Base-by-base conservation (phyloP, 345 rosid species). In the Ceriops tagal region DNA sequence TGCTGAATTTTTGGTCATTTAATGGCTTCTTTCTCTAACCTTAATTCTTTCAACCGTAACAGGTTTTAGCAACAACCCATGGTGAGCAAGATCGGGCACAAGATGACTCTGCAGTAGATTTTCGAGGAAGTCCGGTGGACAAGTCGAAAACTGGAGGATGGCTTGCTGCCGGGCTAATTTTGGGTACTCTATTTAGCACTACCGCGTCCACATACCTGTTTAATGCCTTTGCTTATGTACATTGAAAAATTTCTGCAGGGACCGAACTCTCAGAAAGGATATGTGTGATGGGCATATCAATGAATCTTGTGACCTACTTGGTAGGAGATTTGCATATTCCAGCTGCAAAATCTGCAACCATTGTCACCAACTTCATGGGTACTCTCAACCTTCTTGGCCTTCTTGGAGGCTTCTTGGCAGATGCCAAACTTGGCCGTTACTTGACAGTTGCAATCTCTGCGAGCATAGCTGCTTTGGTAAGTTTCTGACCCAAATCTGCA, bases 341-440 rank as follows among this genome's bases (percentile, higher is more conserved):
- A 66, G 80, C 95, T 2, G 87, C 98, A 3, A 83, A 86, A 81
- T 91, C 98, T 24, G 96, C 97, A 24, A 91, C 81, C 62, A 79
- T 89, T 27, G 91, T 88, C 16, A 93, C 96, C 72, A 89, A 91
- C 74, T 93, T 91, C 88, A 76, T 93, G 89, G 98, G 98, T 39
- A 86, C 97, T 37, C 96, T 91, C 71, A 88, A 89, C 70, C 88
- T 89, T 56, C 84, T 93, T 6, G 96, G 96, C 35, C 89, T 93
- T 47, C 87, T 91, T 0, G 92, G 96, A 46, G 98, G 98, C 22
- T 93, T 93, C 83, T 65, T 93, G 64, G 98, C 98, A 5, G 98
- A 93, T 60, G 95, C 98, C 34, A 89, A 82, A 67, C 88, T 93
- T 8, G 96, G 97, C 58, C 88, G 97, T 10, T 93, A 88, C 85